Base-by-base conservation (phyloP, 257 asterid genomes). In the Schizonepeta tenuifolia region DNA sequence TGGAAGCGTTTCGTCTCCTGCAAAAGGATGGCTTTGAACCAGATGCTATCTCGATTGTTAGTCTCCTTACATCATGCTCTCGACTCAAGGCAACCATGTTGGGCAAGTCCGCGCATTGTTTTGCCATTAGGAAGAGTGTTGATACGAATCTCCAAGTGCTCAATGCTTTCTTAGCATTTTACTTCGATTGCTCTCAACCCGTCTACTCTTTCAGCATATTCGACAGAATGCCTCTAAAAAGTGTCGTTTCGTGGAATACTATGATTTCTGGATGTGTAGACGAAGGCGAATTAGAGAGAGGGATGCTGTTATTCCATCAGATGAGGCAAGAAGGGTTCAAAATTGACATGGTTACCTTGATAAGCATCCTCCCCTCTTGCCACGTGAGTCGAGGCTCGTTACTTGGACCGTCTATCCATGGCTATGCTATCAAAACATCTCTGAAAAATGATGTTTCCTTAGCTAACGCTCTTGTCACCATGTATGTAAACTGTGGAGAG, bases 91-190 rank as follows among this genome's bases (percentile, higher is more conserved):
- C 84, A 47, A 13, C 61, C 67, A 50, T 77, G 63, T 78, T 76
- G 53, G 96, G 96, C 28, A 89, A 85, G 68, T 87, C 96, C 6
- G 82, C 81, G 5, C 93, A 89, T 67, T 85, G 83, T 57, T 87
- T 79, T 74, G 77, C 74, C 65, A 66, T 89, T 15, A 85, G 75
- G 77, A 84, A 53, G 51, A 79, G 78, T 50, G 73, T 85, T 22
- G 78, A 73, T 56, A 64, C 8, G 4, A 83, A 81, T 55, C 76
- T 80, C 69, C 85, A 82, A 7, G 80, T 69, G 36, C 73, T 74
- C 18, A 89, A 86, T 20, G 87, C 95, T 0, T 55, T 88, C 38
- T 65, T 88, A 79, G 81, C 86, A 24, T 83, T 86, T 75, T 88
- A 85, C 74, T 69, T 79, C 11, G 63, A 63, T 13, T 63, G 70